phyloP scores from a whole-genome alignment of 2,329 filamentous ascomycete genomes.

The Phyllosticta ampelicida region DNA sequence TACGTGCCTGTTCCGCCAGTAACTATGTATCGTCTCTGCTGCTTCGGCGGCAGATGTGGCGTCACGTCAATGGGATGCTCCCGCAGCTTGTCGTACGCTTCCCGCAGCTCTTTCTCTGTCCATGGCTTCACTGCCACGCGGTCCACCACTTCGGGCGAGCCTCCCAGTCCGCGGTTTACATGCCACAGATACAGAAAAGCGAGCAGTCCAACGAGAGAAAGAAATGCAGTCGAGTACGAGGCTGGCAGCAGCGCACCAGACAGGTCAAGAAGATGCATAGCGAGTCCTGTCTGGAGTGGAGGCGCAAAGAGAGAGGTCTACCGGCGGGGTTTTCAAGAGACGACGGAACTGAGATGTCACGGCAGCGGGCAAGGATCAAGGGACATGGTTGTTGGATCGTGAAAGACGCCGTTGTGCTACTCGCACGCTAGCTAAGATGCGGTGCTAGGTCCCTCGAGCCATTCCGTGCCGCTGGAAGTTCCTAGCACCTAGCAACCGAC shows the following conservation, averaged over 20 bases:
- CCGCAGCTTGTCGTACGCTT: constrained; percentile 21
- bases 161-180: constrained; percentile 11
- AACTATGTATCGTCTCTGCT: constrained; percentile 29
- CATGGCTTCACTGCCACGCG: constrained; percentile 8
- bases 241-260: neutral
- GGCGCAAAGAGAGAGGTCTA: neutral
- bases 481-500: neutral
- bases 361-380: neutral
- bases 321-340: neutral
- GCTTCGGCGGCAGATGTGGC: constrained; percentile 27
- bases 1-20: constrained; percentile 27
- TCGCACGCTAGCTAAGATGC: neutral
- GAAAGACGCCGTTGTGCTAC: neutral
- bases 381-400: neutral
- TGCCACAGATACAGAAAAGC: constrained; percentile 12
- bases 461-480: neutral
- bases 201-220: neutral
- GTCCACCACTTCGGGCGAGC: constrained; percentile 11
- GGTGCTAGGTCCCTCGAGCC: neutral
- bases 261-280: neutral
- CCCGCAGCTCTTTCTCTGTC: constrained; percentile 25
- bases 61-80: constrained; percentile 23
- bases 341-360: neutral
- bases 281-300: neutral
- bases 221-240: neutral